A percentile compares a stretch with the other conserved stretches of the same genome.
phyloP scores from a whole-genome alignment of 2,329 filamentous ascomycete species.

The Nemania sp. region DNA sequence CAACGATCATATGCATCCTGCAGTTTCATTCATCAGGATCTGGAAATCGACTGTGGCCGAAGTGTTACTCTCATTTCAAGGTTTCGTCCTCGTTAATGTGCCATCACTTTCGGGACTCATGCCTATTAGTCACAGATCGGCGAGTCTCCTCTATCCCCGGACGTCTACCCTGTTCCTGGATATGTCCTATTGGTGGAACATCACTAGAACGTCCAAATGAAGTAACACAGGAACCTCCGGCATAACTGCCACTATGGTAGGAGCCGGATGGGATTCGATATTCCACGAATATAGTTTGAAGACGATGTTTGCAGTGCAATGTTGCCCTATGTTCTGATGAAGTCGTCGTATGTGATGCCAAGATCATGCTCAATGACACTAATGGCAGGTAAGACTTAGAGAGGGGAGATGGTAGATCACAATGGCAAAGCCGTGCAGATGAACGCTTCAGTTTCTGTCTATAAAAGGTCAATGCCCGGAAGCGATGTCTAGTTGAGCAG shows the following conservation, averaged over 20 bases:
- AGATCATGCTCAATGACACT: background rate
- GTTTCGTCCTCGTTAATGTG: background rate
- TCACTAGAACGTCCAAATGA: slow-evolving; percentile 6
- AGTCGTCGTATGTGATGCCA: background rate
- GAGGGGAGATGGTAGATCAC: background rate
- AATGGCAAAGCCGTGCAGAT: background rate
- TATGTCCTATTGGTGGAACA: slow-evolving; percentile 14
- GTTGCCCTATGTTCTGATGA: background rate
- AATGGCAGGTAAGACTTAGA: background rate
- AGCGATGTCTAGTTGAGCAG: background rate
- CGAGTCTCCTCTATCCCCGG: background rate
- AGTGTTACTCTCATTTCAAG: background rate
- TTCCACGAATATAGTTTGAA: slow-evolving; percentile 11
- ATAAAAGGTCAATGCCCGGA: slow-evolving; percentile 2
- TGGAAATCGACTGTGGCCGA: background rate
- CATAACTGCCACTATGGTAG: background rate
- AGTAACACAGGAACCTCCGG: slow-evolving; percentile 4
- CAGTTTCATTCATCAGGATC: no score
- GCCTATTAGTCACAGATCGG: slow-evolving; percentile 7
- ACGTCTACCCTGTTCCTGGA: background rate
- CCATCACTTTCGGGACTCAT: no score
- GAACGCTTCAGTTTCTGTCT: background rate
- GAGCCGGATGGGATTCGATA: slow-evolving; percentile 1
- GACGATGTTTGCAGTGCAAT: background rate
- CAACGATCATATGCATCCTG: no score